Evolutionary conservation across 257 asterid species (phyloP).

Genomic region (Fraxinus excelsior): DNA sequence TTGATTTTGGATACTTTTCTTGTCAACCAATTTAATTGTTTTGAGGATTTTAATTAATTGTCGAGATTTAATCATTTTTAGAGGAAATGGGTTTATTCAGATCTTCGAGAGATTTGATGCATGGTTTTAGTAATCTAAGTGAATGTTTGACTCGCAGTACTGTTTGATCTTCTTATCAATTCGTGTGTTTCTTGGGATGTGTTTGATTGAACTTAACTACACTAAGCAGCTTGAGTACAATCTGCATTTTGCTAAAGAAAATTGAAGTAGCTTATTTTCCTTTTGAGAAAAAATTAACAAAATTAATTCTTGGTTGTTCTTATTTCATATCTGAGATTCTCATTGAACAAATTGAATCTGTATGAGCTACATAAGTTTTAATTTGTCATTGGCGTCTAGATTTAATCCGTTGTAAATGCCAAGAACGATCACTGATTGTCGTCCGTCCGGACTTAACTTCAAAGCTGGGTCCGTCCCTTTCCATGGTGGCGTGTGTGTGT

Average conservation of each 20-base stretch:
- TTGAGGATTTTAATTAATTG: background rate
- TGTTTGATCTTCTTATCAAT: conserved; percentile 7
- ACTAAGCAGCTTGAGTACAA: background rate
- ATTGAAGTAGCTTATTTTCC: conserved; percentile 1
- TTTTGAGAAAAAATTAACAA: background rate
- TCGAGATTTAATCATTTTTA: background rate
- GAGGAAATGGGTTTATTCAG: background rate
- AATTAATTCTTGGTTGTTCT: background rate
- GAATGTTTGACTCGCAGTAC: no score
- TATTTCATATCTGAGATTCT: background rate
- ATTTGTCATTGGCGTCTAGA: background rate
- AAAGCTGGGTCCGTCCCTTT: no score
- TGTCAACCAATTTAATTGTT: background rate
- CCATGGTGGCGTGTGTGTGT: no score
- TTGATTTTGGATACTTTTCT: background rate
- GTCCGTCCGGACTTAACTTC: no score
- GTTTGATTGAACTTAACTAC: background rate
- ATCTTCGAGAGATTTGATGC: background rate
- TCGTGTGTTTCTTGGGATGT: background rate
- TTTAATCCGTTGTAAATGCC: background rate
- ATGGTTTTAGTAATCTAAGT: no score
- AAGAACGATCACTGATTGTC: no score
- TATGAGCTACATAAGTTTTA: background rate
- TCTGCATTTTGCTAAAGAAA: background rate
- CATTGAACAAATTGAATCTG: background rate